Percentiles rank a stretch among this genome's conserved stretches.
Conservation (phyloP, 192 early-diverging fungal species). For the Thoreauomyces humboldtii region DNA sequence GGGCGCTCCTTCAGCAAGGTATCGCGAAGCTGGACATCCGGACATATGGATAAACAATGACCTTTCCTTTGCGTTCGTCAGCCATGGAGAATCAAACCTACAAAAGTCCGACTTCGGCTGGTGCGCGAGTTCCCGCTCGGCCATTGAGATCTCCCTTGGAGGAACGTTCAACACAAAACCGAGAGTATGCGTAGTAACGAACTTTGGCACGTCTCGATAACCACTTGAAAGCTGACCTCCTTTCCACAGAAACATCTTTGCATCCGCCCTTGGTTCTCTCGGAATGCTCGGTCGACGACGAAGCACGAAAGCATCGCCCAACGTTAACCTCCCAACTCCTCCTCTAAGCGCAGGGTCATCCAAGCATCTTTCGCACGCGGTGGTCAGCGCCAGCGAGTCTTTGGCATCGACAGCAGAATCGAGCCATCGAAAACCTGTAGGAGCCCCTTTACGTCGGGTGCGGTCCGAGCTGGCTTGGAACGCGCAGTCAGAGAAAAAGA, state of each 20-base stretch:
- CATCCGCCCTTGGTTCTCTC: conserved; percentile 7
- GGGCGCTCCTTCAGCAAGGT: conserved; percentile 8
- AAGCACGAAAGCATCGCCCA: not conserved
- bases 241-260: conserved; percentile 10
- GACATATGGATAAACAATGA: not conserved
- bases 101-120: not conserved
- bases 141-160: not conserved
- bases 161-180: not conserved
- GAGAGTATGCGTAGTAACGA: not conserved
- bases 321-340: conserved; percentile 8
- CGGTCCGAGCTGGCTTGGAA: no score
- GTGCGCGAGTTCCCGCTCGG: not conserved
- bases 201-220: not conserved
- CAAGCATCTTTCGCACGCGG: no score
- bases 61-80: no score
- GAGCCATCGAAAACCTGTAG: no score
- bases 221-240: not conserved
- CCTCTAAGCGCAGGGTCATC: not conserved
- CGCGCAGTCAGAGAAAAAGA: no score
- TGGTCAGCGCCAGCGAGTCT: no score
- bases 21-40: no score
- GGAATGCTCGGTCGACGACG: conserved; percentile 8
- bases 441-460: no score
- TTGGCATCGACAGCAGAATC: no score
- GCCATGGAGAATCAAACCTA: not conserved